Evolutionary conservation across 2,329 filamentous ascomycete species (phyloP), one percentile per base, ranked within the genome.

Genomic region (Ophiostoma piceae): DNA sequence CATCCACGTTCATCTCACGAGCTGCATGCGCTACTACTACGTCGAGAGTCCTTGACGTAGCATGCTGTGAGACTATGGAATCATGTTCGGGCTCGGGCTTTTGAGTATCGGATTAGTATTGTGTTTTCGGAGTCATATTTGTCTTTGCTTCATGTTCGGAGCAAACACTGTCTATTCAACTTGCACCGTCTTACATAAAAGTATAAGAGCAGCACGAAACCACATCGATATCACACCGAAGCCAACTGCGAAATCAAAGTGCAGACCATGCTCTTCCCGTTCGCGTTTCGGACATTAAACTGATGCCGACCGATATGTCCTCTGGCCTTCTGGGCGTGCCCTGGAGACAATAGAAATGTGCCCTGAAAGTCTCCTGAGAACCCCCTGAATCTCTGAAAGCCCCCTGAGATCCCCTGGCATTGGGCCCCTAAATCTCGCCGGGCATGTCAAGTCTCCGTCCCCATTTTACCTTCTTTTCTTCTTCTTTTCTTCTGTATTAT

Each of bases 271-370:
- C 62, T 5, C 35, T 64, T 32, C 32, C n/a, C 32, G 39, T 66
- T 67, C 70, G 70, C 70, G 70, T 60, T 69, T 71, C 70, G 70
- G 70, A 71, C 70, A 71, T 71, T 47, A 66, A 68, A 32, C 57
- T 67, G 35, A 71, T 22, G 66, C 70, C 70, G 70, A 71, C 70
- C 70, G 67, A 69, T 60, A 19, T n/a, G 19, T 14, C 62, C 35
- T 26, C 29, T 29, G 41, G 16, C 26, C 16, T 9, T 7, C n/a
- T 26, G n/a, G 9, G 4, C 9, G 51, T 57, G n/a, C 9, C 22
- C 51, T 57, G n/a, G 3, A 57, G 16, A 47, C 8, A 11, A 26
- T 19, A 29, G 39, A 62, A 37, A 65, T 7, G 26, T 32, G 19
- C 11, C 54, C 54, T 41, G 39, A 3, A 26, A 65, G 14, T 37